Conservation (phyloP, 2,329 filamentous ascomycete genomes). For the Hypomyces rosellus region DNA sequence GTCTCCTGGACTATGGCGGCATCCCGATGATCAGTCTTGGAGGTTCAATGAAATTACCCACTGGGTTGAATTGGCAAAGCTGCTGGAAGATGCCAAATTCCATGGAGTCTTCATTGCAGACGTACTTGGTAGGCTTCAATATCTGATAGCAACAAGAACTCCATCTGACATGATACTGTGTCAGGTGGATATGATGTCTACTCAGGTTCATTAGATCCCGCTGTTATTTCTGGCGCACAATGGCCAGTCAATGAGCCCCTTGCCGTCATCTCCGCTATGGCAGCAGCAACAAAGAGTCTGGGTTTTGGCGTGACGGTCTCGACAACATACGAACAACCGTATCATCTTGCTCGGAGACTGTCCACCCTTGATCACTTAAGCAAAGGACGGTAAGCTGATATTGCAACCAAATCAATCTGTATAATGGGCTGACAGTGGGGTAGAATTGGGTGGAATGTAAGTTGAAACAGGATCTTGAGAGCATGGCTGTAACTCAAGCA, state of each 20-base stretch:
- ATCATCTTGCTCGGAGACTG: constrained; percentile 58
- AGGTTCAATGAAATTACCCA: constrained; percentile 55
- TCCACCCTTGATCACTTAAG: constrained; percentile 64
- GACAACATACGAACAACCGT: constrained; percentile 66
- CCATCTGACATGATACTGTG: not conserved
- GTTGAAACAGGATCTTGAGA: constrained; percentile 12
- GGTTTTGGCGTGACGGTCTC: constrained; percentile 65
- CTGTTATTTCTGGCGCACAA: constrained; percentile 57
- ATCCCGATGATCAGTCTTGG: constrained; percentile 57
- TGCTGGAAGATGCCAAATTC: constrained; percentile 40
- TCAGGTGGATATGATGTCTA: constrained; percentile 64
- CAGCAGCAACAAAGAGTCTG: constrained; percentile 60
- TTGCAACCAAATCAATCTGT: not conserved
- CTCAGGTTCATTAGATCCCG: constrained; percentile 52
- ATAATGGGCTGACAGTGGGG: not conserved
- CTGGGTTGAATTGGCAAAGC: constrained; percentile 54
- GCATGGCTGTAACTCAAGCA: too few relatives aligned
- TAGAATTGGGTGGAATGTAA: constrained; percentile 50
- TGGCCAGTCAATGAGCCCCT: constrained; percentile 67
- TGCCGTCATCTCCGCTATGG: constrained; percentile 61
- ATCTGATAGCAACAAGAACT: not conserved
- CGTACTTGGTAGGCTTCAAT: constrained; percentile 42
- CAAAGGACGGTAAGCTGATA: constrained; percentile 44
- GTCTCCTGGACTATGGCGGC: constrained; percentile 47
- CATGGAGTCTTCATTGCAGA: constrained; percentile 44